These are phyloP conservation scores for Plasmopara viticola DNA, from an alignment of 352 stramenopile genomes.

Conservation along the genomic window DNA sequence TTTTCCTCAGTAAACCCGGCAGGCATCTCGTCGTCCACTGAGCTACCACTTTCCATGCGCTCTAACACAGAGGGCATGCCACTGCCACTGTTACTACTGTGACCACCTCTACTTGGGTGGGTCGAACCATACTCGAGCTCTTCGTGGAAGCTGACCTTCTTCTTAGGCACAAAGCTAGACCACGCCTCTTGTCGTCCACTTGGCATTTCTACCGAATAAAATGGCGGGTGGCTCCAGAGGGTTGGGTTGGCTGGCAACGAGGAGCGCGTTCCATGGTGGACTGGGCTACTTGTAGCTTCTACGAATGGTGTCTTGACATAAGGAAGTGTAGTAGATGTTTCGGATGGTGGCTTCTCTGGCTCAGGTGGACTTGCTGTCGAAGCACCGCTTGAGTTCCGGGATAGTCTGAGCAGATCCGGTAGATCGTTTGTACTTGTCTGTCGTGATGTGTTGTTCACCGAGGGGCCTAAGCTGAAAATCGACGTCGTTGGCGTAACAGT, in stretches of 20 bases:
- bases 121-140: conserved; percentile 17
- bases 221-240: conserved; percentile 57
- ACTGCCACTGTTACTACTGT: conserved; percentile 2
- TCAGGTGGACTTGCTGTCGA: conserved; percentile 46
- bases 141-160: conserved; percentile 16
- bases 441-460: conserved; percentile 35
- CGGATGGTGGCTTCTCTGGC: conserved; percentile 42
- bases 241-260: conserved; percentile 48
- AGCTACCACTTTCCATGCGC: conserved; percentile 31
- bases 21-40: conserved; percentile 11
- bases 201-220: conserved; percentile 29
- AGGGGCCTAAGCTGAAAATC: conserved; percentile 58
- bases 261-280: conserved; percentile 26
- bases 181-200: background rate
- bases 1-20: conserved; percentile 15
- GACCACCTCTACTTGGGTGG: conserved; percentile 20
- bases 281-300: conserved; percentile 6
- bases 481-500: conserved; percentile 31
- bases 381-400: conserved; percentile 39
- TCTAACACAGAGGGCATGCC: conserved; percentile 20
- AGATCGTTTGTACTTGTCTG: conserved; percentile 2
- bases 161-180: too few relatives aligned
- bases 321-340: conserved; percentile 49
- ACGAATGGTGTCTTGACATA: conserved; percentile 39
- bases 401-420: conserved; percentile 34